Evolutionary conservation across 2,329 filamentous ascomycete species (phyloP), one percentile per base, ranked within the genome.

Genomic region (Aspergillus transmontanensis): DNA sequence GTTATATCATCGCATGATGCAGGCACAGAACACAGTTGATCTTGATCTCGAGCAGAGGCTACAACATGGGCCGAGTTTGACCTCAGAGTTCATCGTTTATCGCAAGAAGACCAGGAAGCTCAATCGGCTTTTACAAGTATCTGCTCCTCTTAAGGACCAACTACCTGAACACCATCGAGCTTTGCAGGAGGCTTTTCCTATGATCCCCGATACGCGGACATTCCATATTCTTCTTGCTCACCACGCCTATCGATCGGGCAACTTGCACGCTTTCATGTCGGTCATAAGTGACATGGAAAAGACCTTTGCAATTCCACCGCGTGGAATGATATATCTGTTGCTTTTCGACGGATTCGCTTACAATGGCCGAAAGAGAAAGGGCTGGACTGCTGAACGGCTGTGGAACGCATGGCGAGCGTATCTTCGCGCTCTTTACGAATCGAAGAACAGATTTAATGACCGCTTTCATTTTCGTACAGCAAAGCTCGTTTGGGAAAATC

Each of bases 1-100:
- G 64, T 87, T 97, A 12, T 97, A 97, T 71, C 82, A 87, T 62
- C 88, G 89, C 64, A 98, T 99, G 94, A 94, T 93, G 76, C 79
- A 79, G 2, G 81, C 87, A 32, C 82, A 88, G 62, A 73, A 65
- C 68, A 70, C 68, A 58, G 70, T 59, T 61, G 73, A 59, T 2
- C 41, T 50, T 23, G 57, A 62, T 74, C 11, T 71, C 74, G 58
- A 66, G 51, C 45, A 63, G 46, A 50, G 51, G 39, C 21, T 64
- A 59, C 45, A 70, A 66, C 64, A 65, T 59, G 60, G 55, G 43
- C 68, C 68, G 59, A 64, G 71, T 63, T 63, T 73, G 63, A 59
- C 50, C 66, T 73, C 63, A 73, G 83, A 72, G 80, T 73, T 76
- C 62, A 57, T 63, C 23, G 61, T 70, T 60, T 79, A 81, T 64